phyloP scores from a whole-genome alignment of 371 early-diverging fungal species.

The Lichtheimia ornata region DNA sequence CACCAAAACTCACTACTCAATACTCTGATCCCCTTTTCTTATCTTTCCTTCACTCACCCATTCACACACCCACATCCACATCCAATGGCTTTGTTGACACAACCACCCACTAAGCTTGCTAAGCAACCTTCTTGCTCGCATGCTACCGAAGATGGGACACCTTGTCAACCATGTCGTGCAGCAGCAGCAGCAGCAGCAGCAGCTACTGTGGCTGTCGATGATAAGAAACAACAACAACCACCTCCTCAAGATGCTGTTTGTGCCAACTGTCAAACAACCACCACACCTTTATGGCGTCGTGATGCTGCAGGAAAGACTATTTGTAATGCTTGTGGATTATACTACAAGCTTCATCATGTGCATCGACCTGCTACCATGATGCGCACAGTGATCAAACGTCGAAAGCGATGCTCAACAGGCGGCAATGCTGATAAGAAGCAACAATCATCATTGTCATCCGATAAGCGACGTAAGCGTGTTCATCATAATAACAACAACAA shows the following conservation, averaged over 20 bases:
- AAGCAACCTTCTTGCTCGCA: slow-evolving; percentile 13
- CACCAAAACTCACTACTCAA: neutral
- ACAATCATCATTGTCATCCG: slow-evolving; percentile 1
- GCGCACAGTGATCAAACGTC: slow-evolving; percentile 57
- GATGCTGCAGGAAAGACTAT: slow-evolving; percentile 65
- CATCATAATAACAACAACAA: slow-evolving; percentile 1
- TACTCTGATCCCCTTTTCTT: neutral
- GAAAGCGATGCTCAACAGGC: slow-evolving; percentile 36
- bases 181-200: slow-evolving; percentile 6
- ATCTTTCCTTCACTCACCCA: slow-evolving; percentile 4
- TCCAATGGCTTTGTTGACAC: slow-evolving; percentile 22
- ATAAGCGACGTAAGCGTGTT: neutral
- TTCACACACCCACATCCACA: neutral
- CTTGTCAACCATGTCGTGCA: neutral
- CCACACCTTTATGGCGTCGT: slow-evolving; percentile 83
- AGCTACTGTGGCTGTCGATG: slow-evolving; percentile 2
- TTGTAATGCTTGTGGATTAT: slow-evolving; percentile 85
- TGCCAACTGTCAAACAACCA: slow-evolving; percentile 74
- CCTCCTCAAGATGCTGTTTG: slow-evolving; percentile 43
- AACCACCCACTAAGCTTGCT: slow-evolving; percentile 18
- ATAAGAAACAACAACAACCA: slow-evolving; percentile 7
- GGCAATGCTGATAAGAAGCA: slow-evolving; percentile 4
- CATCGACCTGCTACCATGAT: slow-evolving; percentile 62
- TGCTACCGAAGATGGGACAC: neutral
- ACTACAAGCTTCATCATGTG: slow-evolving; percentile 70